A percentile compares a stretch with the other conserved stretches of the same genome.
Conservation (phyloP, 1,284 basidiomycete genomes). For the Cryptococcus sp. region DNA sequence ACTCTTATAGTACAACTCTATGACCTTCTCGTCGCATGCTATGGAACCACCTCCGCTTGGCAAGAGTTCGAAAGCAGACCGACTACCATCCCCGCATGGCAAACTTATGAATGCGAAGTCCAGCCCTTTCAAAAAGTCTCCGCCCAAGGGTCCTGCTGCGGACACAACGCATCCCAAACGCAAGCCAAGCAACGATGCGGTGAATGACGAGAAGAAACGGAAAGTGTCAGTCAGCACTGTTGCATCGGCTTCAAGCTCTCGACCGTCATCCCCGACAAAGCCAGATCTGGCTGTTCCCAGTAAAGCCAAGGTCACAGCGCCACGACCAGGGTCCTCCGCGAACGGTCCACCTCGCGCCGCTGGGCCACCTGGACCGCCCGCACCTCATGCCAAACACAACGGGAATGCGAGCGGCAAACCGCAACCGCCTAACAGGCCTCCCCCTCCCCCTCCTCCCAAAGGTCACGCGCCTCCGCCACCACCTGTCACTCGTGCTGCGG, state of each 20-base stretch:
- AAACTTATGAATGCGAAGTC: background rate
- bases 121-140: background rate
- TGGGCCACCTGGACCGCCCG: no score
- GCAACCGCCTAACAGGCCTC: background rate
- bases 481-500: slow-evolving; percentile 22
- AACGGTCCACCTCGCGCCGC: no score
- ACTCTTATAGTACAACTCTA: slow-evolving; percentile 25
- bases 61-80: slow-evolving; percentile 19
- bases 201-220: slow-evolving; percentile 14
- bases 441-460: slow-evolving; percentile 9
- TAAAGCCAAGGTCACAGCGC: no score
- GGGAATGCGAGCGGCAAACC: no score
- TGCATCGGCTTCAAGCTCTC: no score
- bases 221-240: slow-evolving; percentile 1
- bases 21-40: slow-evolving; percentile 25
- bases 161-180: slow-evolving; percentile 12
- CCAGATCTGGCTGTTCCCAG: no score
- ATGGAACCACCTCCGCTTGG: slow-evolving; percentile 15
- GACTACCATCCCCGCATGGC: slow-evolving; percentile 1
- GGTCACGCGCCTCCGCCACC: slow-evolving; percentile 26
- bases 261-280: no score
- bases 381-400: no score
- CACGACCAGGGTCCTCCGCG: no score
- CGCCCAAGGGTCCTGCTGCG: slow-evolving; percentile 13
- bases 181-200: slow-evolving; percentile 11